Conservation (phyloP, 106 monocot genomes). For the Acorus gramineus region DNA sequence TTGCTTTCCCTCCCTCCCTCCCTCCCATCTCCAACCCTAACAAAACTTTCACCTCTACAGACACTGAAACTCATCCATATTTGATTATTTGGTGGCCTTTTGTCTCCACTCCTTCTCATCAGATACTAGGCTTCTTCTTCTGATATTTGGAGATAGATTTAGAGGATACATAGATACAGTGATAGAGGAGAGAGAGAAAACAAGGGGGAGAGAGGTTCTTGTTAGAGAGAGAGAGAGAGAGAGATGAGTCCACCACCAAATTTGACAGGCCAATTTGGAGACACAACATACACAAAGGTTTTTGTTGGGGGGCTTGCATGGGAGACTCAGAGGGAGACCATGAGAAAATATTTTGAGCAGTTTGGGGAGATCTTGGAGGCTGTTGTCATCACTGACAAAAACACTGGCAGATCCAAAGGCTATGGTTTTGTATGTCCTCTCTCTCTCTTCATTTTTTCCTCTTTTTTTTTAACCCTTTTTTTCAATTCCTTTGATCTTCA, state of each 20-base stretch:
- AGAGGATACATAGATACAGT: background rate
- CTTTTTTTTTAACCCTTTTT: background rate
- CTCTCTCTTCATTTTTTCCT: background rate
- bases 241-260: constrained; percentile 45
- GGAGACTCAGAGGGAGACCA: constrained; percentile 89
- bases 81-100: background rate
- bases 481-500: background rate
- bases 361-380: constrained; percentile 95
- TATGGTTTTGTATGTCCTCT: constrained; percentile 69
- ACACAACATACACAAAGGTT: constrained; percentile 89
- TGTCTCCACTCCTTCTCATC: background rate
- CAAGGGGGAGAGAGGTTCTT: constrained; percentile 3
- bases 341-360: constrained; percentile 94
- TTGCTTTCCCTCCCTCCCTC: background rate
- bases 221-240: background rate
- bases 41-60: background rate
- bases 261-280: constrained; percentile 46
- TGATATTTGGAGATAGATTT: background rate
- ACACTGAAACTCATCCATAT: background rate
- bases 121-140: background rate
- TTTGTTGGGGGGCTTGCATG: constrained; percentile 91
- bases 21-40: constrained; percentile 8
- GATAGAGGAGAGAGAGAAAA: background rate
- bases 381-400: constrained; percentile 94
- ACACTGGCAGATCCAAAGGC: constrained; percentile 88